These are phyloP conservation scores for Trametes elegans DNA, from an alignment of 768 basidiomycete species.

Conservation along the genomic window DNA sequence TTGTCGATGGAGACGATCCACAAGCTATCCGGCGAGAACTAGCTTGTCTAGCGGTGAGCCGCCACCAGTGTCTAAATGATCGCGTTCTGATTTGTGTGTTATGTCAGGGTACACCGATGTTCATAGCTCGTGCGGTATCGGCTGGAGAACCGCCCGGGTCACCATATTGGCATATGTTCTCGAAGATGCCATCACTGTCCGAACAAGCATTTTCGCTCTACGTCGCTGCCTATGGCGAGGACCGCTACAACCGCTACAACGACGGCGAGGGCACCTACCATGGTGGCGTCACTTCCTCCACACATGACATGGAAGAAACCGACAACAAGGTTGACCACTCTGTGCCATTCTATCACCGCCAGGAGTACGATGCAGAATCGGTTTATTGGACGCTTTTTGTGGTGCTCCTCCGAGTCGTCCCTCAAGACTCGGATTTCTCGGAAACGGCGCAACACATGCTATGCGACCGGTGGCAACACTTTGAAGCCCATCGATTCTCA, in stretches of 20 bases:
- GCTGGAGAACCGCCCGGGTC: neutral
- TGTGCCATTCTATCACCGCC: neutral
- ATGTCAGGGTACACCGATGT: neutral
- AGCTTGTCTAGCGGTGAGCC: neutral
- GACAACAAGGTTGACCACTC: too few species aligned
- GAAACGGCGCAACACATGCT: too few species aligned
- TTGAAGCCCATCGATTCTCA: too few species aligned
- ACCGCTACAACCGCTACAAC: neutral
- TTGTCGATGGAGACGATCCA: neutral
- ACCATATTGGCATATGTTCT: too few species aligned
- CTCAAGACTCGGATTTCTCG: too few species aligned
- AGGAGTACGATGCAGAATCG: neutral
- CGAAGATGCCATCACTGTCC: neutral
- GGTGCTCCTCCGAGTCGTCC: neutral
- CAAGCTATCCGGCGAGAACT: neutral
- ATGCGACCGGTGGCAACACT: too few species aligned
- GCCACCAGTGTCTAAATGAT: neutral
- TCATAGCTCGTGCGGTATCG: neutral
- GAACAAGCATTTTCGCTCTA: neutral
- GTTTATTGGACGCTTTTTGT: neutral
- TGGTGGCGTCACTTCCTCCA: neutral
- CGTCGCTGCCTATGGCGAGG: neutral
- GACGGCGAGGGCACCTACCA: neutral
- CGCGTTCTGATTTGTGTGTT: neutral
- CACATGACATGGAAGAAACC: too few species aligned